Evolutionary conservation across 768 basidiomycete genomes (phyloP), one percentile per base, ranked within the genome.

Genomic region (Russula lepida): DNA sequence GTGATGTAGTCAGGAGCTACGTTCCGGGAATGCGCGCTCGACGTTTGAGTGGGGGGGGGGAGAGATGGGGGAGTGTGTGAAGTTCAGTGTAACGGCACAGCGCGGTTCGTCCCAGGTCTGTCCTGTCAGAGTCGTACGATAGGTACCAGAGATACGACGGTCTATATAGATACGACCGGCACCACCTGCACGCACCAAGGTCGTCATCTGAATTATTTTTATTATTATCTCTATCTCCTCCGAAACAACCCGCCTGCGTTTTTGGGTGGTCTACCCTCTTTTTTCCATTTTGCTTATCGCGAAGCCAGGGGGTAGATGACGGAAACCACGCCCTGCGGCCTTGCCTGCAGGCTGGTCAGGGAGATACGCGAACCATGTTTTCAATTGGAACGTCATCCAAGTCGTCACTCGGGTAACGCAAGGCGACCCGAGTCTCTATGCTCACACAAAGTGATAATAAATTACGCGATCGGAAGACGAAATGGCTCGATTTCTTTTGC

Each of bases 261-360:
- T 25, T 25, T 25, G 17, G 46, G 4, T 33, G 7, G 30, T 30
- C 41, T 15, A 48, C 37, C 39, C 6, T 39, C 37, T 17, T 7
- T 9, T 11, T 41, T 12, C 28, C n/a, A 11, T 32, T 33, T 53
- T 46, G 43, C 61, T 62, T 62, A 62, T 62, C 61, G 61, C 56
- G 56, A 62, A 62, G 51, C 43, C 6, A 23, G 35, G 30, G 43
- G 19, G 39, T 2, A 6, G 6, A 58, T 58, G 56, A 62, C 51
- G 56, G 21, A 47, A 58, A 37, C 43, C 41, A 30, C 27, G 21
- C 7, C 19, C 52, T 32, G 41, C 21, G n/a, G n/a, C n/a, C n/a
- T n/a, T n/a, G n/a, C 33, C 23, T n/a, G n/a, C n/a, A n/a, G n/a
- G 15, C 23, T 4, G 0, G n/a, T 13, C 13, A 15, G 53, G 48